phyloP scores from a whole-genome alignment of 805 yeast genomes.

The Yarrowia deformans region DNA sequence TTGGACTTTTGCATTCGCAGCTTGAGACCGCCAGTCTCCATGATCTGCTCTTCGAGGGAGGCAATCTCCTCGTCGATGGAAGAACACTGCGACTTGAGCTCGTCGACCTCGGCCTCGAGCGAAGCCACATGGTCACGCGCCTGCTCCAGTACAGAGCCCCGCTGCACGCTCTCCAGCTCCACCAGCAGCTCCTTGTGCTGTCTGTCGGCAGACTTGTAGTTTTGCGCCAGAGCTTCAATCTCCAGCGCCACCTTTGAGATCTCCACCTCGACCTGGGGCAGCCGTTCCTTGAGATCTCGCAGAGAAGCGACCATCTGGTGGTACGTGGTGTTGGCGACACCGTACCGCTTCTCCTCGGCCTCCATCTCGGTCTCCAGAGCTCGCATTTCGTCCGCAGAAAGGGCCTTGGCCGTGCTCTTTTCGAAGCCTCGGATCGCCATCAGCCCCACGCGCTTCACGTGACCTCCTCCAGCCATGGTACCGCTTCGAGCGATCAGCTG shows the following conservation, averaged over 20 bases:
- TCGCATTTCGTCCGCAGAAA: conserved; percentile 64
- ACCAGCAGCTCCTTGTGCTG: conserved; percentile 52
- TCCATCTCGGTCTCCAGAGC: conserved; percentile 60
- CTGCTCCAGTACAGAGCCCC: conserved; percentile 50
- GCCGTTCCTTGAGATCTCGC: conserved; percentile 63
- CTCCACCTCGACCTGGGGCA: conserved; percentile 71
- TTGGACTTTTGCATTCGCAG: conserved; percentile 79
- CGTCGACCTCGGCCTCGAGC: conserved; percentile 54
- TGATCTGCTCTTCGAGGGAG: conserved; percentile 72
- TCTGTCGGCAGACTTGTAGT: conserved; percentile 57
- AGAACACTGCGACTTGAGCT: conserved; percentile 61
- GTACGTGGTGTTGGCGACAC: conserved; percentile 54
- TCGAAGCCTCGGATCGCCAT: conserved; percentile 57
- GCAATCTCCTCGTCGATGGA: conserved; percentile 65
- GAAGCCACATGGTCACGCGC: conserved; percentile 50
- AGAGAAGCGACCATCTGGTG: conserved; percentile 68
- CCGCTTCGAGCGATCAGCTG: conserved; percentile 91
- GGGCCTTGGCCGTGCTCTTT: conserved; percentile 49
- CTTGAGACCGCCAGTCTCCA: conserved; percentile 91
- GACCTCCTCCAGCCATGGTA: conserved; percentile 97
- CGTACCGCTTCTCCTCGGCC: conserved; percentile 62
- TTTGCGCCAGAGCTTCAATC: conserved; percentile 64
- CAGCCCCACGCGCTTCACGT: conserved; percentile 67
- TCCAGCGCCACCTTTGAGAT: conserved; percentile 69
- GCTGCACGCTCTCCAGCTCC: conserved; percentile 44